These are phyloP conservation scores for Mucor plumbeus DNA, from an alignment of 371 early-diverging fungal species.

Conservation along the genomic window DNA sequence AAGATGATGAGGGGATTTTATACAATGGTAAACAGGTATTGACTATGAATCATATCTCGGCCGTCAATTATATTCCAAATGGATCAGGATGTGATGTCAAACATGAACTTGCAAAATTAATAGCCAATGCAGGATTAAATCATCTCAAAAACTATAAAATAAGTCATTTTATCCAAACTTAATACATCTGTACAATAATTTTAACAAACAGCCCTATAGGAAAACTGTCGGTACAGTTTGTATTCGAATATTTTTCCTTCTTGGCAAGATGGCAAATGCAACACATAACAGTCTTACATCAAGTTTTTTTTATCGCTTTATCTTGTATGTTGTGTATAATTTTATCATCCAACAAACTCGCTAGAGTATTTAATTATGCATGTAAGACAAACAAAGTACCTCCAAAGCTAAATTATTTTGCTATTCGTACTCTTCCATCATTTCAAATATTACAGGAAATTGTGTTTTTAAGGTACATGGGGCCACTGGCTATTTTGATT, in stretches of 20 bases:
- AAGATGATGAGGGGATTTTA: background rate
- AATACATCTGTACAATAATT: background rate
- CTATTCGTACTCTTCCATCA: background rate
- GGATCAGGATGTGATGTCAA: background rate
- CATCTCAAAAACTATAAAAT: constrained; percentile 27
- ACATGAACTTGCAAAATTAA: background rate
- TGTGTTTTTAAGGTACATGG: constrained; percentile 9
- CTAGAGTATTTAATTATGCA: background rate
- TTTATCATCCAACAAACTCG: too few relatives aligned
- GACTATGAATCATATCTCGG: background rate
- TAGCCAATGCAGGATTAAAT: background rate
- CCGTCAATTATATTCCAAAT: background rate
- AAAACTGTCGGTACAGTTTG: constrained; percentile 53
- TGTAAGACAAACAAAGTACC: background rate
- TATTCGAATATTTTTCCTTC: constrained; percentile 53
- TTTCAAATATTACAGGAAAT: constrained; percentile 1
- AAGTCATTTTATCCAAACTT: background rate
- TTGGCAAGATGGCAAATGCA: constrained; percentile 60
- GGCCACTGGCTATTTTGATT: background rate
- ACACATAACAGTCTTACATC: constrained; percentile 53
- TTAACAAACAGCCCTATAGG: constrained; percentile 27
- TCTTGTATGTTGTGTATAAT: background rate
- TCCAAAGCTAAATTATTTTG: background rate
- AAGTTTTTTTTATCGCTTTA: constrained; percentile 1
- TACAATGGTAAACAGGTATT: background rate